Evolutionary conservation across 192 early-diverging fungal genomes (phyloP), one percentile per base, ranked within the genome.

Genomic region (Jimgerdemannia lactiflua): DNA sequence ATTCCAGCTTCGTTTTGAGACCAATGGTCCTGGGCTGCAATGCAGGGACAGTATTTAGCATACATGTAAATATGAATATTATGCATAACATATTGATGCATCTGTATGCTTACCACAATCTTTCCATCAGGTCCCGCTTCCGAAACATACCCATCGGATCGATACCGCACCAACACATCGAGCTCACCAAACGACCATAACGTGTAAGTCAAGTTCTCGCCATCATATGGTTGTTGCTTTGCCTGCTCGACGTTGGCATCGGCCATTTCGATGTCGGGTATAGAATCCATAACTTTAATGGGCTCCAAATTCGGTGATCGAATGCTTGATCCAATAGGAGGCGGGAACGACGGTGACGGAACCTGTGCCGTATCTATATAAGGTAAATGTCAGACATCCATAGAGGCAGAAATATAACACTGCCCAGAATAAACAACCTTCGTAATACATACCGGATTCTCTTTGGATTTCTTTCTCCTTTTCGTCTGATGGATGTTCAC

Each of bases 1-100:
- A 83, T 42, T 83, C 82, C 11, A 83, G 70, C 71, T 83, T 83
- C 1, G 79, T 40, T 19, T 74, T 80, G n/a, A 83, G 40, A 18
- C 70, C 43, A 11, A 80, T 69, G 11, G 69, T 71, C 39, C 77
- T 6, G 67, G 67, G 19, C 67, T 20, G 19, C 29, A 39, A 19
- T 29, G 29, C 29, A 29, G 29, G 29, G 29, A 29, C 29, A 29
- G 29, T 29, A 29, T 29, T 29, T 29, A 29, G 29, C 29, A 29
- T 29, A 29, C 29, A 29, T 29, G 29, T 0, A 29, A 29, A 29
- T 29, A 29, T 29, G 1, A 29, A 29, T 29, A 29, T 29, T 29
- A 29, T 29, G 29, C 29, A 29, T 1, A 29, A 29, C 1, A 59
- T 59, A 10, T 59, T 59, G 6, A 6, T 59, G 6, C 14, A 14